Evolutionary conservation across 2,329 filamentous ascomycete genomes (phyloP).

Genomic region (Monilinia vaccinii-corymbosi): DNA sequence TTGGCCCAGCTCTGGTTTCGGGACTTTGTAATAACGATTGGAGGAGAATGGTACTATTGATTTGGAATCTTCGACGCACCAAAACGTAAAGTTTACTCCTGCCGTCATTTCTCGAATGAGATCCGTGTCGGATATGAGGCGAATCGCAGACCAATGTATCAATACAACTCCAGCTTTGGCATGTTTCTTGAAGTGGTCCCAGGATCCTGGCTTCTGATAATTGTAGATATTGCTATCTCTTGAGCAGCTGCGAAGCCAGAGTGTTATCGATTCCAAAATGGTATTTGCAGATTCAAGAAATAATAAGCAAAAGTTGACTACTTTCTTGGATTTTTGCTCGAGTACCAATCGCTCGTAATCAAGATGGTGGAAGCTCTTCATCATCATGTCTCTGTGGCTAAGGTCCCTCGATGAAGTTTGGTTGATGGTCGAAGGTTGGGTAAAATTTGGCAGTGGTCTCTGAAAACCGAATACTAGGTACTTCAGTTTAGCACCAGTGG

Average conservation of each 20-base stretch:
- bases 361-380: constrained; percentile 17
- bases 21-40: neutral
- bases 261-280: constrained; percentile 33
- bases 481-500: constrained; percentile 13
- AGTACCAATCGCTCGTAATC: constrained; percentile 17
- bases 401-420: neutral
- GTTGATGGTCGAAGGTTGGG: neutral
- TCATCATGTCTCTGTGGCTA: neutral
- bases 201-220: constrained; percentile 36
- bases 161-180: constrained; percentile 17
- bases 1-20: constrained; percentile 26
- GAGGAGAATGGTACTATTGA: constrained; percentile 22
- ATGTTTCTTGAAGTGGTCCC: constrained; percentile 36
- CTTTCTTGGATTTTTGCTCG: constrained; percentile 1
- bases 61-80: constrained; percentile 22
- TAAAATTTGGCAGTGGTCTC: neutral
- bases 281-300: constrained; percentile 36
- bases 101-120: constrained; percentile 8
- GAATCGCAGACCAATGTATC: constrained; percentile 23
- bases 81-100: constrained; percentile 16
- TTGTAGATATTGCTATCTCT: constrained; percentile 35
- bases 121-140: constrained; percentile 18
- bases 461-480: constrained; percentile 22
- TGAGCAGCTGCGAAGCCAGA: constrained; percentile 37
- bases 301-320: constrained; percentile 38